Evolutionary conservation across 1,139 yeast species (phyloP).

Genomic region (Diutina sp.): DNA sequence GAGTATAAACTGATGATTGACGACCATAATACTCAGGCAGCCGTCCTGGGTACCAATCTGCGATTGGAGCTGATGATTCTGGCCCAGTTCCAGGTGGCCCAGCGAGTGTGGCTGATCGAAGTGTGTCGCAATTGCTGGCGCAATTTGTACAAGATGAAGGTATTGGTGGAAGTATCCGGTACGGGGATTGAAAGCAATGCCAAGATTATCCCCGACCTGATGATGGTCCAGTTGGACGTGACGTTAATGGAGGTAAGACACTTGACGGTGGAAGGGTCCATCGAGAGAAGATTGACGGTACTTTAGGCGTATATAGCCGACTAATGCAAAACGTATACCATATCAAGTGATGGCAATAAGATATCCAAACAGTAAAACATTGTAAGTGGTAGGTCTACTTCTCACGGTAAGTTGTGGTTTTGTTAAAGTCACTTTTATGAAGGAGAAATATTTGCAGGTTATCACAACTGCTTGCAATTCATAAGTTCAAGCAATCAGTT

Average conservation of each 20-base stretch:
- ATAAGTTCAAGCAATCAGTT: too few relatives aligned
- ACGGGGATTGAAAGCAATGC: conserved; percentile 23
- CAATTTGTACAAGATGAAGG: conserved; percentile 22
- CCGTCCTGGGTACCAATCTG: conserved; percentile 12
- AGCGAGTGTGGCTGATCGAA: conserved; percentile 35
- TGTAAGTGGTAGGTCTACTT: too few relatives aligned
- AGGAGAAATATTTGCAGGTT: too few relatives aligned
- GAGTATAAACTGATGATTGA: conserved; percentile 58
- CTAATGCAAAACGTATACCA: too few relatives aligned
- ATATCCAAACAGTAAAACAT: too few relatives aligned
- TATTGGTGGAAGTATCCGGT: conserved; percentile 20
- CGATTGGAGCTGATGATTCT: conserved; percentile 18
- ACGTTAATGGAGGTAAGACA: conserved; percentile 28
- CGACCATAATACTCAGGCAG: conserved; percentile 25
- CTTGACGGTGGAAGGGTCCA: neutral
- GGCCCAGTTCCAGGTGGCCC: conserved; percentile 23
- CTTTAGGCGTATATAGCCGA: neutral
- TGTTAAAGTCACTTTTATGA: too few relatives aligned
- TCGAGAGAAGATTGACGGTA: neutral
- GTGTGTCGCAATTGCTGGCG: conserved; percentile 48
- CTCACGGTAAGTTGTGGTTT: too few relatives aligned
- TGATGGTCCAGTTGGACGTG: conserved; percentile 35
- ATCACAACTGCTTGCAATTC: too few relatives aligned
- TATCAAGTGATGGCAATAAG: too few relatives aligned
- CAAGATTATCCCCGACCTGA: conserved; percentile 20